Percentiles rank a stretch among this genome's conserved stretches.
Evolutionary conservation across 495 filamentous ascomycete species (phyloP).

Genomic region (Penicillium ochrochloron): DNA sequence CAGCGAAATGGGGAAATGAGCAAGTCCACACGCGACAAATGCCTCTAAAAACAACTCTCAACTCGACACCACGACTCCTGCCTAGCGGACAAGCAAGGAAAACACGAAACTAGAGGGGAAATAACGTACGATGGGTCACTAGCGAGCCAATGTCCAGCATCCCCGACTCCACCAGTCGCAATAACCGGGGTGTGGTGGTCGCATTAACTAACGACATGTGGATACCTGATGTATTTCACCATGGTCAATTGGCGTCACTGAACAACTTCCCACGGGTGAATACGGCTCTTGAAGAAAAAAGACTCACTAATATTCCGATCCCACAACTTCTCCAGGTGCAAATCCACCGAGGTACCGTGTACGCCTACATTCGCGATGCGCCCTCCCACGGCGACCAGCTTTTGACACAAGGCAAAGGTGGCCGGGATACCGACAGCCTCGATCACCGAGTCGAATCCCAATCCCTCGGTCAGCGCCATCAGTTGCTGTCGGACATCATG

Average conservation of each 20-base stretch:
- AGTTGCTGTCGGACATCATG: constrained; percentile 37
- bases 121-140: constrained; percentile 45
- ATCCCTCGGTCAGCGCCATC: constrained; percentile 44
- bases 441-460: constrained; percentile 57
- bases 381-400: constrained; percentile 54
- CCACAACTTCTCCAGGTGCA: constrained; percentile 50
- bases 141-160: constrained; percentile 28
- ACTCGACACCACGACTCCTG: background rate
- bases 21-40: background rate
- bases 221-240: constrained; percentile 35
- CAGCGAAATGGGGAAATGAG: background rate
- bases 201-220: constrained; percentile 51
- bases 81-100: background rate
- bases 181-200: constrained; percentile 46
- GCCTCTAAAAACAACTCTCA: background rate
- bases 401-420: constrained; percentile 51
- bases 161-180: constrained; percentile 43
- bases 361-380: constrained; percentile 59
- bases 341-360: constrained; percentile 47
- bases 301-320: constrained; percentile 49
- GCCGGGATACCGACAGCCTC: constrained; percentile 57
- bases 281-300: too few species aligned
- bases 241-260: background rate
- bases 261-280: background rate
- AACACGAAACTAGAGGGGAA: background rate